phyloP scores from a whole-genome alignment of 441 rosid species.

The Eruca vesicaria region DNA sequence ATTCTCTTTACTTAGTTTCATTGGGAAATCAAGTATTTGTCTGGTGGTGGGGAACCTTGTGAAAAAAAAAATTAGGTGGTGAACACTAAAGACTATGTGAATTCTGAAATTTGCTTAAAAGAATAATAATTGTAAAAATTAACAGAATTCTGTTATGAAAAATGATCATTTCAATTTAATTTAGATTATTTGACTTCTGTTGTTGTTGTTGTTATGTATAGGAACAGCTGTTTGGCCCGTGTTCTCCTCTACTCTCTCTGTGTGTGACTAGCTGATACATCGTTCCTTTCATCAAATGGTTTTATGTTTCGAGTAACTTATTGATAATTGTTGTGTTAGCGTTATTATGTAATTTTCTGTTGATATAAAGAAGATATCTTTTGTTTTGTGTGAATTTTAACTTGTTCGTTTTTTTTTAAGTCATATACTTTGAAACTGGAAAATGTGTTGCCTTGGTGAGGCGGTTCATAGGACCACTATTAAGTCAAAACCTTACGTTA shows the following conservation, averaged over 20 bases:
- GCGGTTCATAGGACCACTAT: background rate
- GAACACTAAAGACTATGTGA: background rate
- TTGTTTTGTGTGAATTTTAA: background rate
- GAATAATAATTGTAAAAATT: background rate
- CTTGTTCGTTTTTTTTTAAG: too few relatives aligned
- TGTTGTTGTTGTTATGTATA: conserved; percentile 5
- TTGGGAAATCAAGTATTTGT: background rate
- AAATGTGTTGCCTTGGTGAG: background rate
- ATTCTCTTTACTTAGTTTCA: background rate
- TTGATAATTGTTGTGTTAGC: background rate
- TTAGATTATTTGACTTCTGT: background rate
- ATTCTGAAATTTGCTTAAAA: background rate
- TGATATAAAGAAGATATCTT: background rate
- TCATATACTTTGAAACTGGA: background rate
- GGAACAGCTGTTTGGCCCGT: conserved; percentile 35
- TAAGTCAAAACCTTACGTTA: background rate
- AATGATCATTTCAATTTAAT: background rate
- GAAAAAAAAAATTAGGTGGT: background rate
- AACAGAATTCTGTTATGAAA: background rate
- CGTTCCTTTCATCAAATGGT: background rate
- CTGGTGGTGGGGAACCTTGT: background rate
- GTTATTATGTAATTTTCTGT: background rate
- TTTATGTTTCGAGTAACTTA: background rate
- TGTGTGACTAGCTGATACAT: conserved; percentile 11
- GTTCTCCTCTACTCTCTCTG: background rate